Evolutionary conservation across 2,329 filamentous ascomycete species (phyloP).

Genomic region (Xylariales sp.): DNA sequence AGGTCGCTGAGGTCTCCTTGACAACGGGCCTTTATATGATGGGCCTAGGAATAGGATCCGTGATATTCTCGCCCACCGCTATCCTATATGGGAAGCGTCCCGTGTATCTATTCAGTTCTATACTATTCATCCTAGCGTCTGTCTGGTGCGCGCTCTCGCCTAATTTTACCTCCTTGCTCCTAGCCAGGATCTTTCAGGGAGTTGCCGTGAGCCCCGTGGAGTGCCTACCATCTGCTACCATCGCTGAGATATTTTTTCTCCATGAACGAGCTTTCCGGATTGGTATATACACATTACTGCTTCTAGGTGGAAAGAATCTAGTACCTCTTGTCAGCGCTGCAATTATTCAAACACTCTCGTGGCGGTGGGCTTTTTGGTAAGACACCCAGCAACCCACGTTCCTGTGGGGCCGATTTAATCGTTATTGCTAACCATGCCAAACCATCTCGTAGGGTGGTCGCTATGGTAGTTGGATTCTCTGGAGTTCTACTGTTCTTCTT

Average conservation of each 20-base stretch:
- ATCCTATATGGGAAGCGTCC: conserved; percentile 89
- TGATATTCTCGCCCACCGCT: conserved; percentile 83
- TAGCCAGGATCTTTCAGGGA: conserved; percentile 83
- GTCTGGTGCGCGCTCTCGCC: conserved; percentile 87
- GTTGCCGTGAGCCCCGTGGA: conserved; percentile 87
- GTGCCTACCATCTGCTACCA: conserved; percentile 86
- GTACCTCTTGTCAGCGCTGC: conserved; percentile 82
- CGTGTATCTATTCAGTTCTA: conserved; percentile 74
- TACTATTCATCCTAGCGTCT: conserved; percentile 72
- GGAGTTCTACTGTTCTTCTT: conserved; percentile 77
- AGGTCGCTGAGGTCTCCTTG: conserved; percentile 69
- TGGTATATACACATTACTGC: conserved; percentile 85
- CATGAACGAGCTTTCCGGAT: conserved; percentile 91
- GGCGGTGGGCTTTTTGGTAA: conserved; percentile 90
- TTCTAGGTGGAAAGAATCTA: conserved; percentile 88
- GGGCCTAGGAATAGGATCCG: conserved; percentile 80
- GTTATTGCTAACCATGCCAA: too few relatives aligned
- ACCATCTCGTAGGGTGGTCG: conserved; percentile 63
- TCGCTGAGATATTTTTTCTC: conserved; percentile 94
- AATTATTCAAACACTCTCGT: conserved; percentile 71
- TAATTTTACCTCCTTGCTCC: conserved; percentile 71
- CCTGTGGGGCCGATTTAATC: too few relatives aligned
- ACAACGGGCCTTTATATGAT: conserved; percentile 95
- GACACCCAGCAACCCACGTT: too few relatives aligned
- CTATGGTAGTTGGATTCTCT: conserved; percentile 72